Base-by-base conservation (phyloP, 257 asterid species). In the Solanum virginianum region DNA sequence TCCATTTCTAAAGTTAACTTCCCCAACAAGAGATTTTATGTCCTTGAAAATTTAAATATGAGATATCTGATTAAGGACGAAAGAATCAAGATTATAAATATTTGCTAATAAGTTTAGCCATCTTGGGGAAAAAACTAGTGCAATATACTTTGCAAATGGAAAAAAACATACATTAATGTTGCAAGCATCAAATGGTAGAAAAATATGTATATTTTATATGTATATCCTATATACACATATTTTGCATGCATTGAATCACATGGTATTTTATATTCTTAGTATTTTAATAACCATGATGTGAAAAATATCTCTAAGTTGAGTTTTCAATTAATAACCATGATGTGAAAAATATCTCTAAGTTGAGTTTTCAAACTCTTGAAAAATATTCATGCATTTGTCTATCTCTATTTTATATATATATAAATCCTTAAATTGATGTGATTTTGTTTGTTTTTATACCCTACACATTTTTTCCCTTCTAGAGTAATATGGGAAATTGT, bases 161-260 rank as follows among this genome's bases (percentile, higher is more conserved):
- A 62, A 62, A 11, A 11, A 5, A 24, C 15, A 12, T 22, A 11
- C 4, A 22, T 11, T 16, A 55, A 17, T 24, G 10, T 62, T n/a
- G 10, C 29, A 6, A 18, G 32, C 54, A 70, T 70, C 6, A 70
- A 70, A 70, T 55, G 17, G 60, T 55, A 18, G 10, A 39, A 39
- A 69, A 69, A 69, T 39, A 2, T 69, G 8, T 14, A 14, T 18
- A 18, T 36, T 5, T 36, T 36, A 8, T 10, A 56, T 18, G 18
- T 4, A 8, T 8, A 7, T 18, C 0, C 0, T 1, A 69, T 69
- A 0, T 69, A 71, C 1, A 20, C 10, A 41, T 20, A 1, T 43
- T 13, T 41, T 43, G 18, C 4, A 7, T 14, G 39, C 39, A 36
- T 36, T 36, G 39, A 36, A 36, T 0, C 0, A 36, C 32, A 29